Evolutionary conservation across 75 land plant species (phyloP).

Genomic region (Pinus tabuliformis): DNA sequence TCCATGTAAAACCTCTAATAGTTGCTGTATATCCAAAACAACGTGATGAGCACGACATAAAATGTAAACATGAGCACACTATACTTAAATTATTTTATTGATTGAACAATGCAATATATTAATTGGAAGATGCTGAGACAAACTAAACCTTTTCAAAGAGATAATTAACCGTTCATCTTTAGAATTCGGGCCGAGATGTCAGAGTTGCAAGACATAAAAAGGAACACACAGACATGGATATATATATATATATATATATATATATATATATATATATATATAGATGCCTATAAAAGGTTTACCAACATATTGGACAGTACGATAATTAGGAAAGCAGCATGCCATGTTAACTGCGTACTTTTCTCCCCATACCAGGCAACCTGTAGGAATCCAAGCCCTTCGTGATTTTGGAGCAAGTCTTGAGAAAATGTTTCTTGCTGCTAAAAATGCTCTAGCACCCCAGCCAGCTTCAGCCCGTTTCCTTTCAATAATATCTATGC

Average conservation of each 20-base stretch:
- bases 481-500: conserved; percentile 52
- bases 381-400: conserved; percentile 93
- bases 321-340: neutral
- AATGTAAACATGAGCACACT: neutral
- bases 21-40: conserved; percentile 50
- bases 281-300: neutral
- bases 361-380: conserved; percentile 65
- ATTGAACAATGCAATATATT: no score
- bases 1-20: conserved; percentile 68
- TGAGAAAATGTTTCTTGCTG: conserved; percentile 45
- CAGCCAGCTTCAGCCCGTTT: conserved; percentile 11
- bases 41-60: conserved; percentile 1
- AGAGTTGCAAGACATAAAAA: neutral
- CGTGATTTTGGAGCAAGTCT: conserved; percentile 58
- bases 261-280: no score
- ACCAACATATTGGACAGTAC: neutral
- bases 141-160: neutral
- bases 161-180: neutral
- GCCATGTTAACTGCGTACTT: neutral
- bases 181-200: neutral
- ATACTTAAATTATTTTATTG: no score
- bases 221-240: no score
- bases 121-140: neutral
- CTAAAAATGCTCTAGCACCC: conserved; percentile 21
- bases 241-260: no score